phyloP scores from a whole-genome alignment of 2,329 filamentous ascomycete species.

The Claviceps sorghi region DNA sequence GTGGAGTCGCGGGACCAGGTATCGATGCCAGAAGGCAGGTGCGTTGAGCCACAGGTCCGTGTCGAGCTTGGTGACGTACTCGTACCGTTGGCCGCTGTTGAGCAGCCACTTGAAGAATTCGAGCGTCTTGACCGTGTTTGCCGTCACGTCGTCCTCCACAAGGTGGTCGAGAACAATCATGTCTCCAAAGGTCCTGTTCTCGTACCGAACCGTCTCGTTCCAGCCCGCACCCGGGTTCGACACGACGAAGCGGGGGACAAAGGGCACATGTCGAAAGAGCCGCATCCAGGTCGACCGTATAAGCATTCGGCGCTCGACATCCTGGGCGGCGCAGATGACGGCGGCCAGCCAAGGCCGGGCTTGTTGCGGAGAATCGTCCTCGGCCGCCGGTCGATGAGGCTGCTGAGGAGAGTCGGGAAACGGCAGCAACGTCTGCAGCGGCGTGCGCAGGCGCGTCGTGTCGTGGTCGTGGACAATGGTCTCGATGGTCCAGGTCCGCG shows the following conservation, averaged over 20 bases:
- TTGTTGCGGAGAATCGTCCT: not conserved
- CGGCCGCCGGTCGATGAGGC: not conserved
- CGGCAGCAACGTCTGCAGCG: constrained; percentile 9
- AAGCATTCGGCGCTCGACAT: constrained; percentile 15
- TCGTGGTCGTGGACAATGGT: constrained; percentile 4
- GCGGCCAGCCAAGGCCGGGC: constrained; percentile 15
- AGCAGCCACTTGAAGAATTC: constrained; percentile 20
- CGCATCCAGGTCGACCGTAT: constrained; percentile 20
- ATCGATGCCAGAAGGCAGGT: constrained; percentile 17
- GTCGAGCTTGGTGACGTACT: constrained; percentile 20
- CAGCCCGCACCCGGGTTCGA: constrained; percentile 16
- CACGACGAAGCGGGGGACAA: constrained; percentile 18
- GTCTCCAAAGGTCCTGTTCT: constrained; percentile 20
- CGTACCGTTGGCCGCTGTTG: constrained; percentile 10
- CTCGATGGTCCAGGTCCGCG: constrained; percentile 4
- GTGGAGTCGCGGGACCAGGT: constrained; percentile 12
- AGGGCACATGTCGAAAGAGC: constrained; percentile 15
- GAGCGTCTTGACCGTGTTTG: constrained; percentile 20
- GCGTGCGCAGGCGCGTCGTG: not conserved
- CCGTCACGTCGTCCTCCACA: constrained; percentile 16
- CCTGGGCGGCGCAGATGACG: constrained; percentile 16
- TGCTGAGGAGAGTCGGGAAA: constrained; percentile 14
- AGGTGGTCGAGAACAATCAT: constrained; percentile 20
- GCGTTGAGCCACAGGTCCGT: constrained; percentile 20
- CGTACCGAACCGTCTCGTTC: constrained; percentile 13